phyloP scores from a whole-genome alignment of 2,329 filamentous ascomycete genomes.

The Decorospora gaudefroyi region DNA sequence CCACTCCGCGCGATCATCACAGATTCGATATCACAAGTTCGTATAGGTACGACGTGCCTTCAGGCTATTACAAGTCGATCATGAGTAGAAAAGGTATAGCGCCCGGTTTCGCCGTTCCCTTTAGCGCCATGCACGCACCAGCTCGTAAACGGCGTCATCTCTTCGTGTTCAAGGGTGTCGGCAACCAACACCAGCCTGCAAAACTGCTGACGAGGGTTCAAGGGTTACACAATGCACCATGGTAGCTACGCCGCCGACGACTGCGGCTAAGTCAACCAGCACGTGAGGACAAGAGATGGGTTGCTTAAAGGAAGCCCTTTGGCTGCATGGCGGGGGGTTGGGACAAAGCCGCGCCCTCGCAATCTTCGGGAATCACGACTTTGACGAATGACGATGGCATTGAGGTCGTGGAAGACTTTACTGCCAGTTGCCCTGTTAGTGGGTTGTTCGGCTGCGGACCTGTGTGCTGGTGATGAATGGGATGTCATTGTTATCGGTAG shows the following conservation, averaged over 20 bases:
- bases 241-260: too few relatives aligned
- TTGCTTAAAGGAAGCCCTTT: constrained; percentile 7
- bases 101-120: too few relatives aligned
- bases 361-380: not conserved
- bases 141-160: constrained; percentile 8
- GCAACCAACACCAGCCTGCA: constrained; percentile 6
- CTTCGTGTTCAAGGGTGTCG: constrained; percentile 9
- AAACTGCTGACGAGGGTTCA: constrained; percentile 1
- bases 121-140: constrained; percentile 11
- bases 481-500: constrained; percentile 33
- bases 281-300: not conserved
- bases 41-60: too few relatives aligned
- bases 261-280: not conserved
- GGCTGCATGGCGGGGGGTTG: not conserved
- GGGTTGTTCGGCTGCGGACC: constrained; percentile 5
- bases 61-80: too few relatives aligned
- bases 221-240: constrained; percentile 4
- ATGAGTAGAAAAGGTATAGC: too few relatives aligned
- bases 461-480: constrained; percentile 20
- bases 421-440: constrained; percentile 12
- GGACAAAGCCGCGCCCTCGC: not conserved
- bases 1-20: too few relatives aligned
- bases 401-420: constrained; percentile 17
- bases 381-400: not conserved
- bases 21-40: too few relatives aligned